Evolutionary conservation across 345 rosid species (phyloP).

Genomic region (Bruguiera gymnorhiza): DNA sequence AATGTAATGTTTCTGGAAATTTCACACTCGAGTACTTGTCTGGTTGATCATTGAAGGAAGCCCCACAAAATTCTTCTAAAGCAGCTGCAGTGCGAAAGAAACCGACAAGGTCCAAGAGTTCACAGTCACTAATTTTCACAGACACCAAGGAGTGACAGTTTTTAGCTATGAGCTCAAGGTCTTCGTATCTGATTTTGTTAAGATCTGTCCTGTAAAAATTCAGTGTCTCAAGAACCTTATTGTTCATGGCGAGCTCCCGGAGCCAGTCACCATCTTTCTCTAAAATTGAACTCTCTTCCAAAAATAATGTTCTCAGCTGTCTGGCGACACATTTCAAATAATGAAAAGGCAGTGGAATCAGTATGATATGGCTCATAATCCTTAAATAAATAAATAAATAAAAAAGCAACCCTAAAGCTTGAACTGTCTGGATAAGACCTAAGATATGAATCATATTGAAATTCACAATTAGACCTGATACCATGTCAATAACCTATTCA

Average conservation of each 20-base stretch:
- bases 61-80: slow-evolving; percentile 93
- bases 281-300: slow-evolving; percentile 73
- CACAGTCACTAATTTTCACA: slow-evolving; percentile 71
- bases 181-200: slow-evolving; percentile 41
- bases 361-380: background rate
- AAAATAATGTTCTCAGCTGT: slow-evolving; percentile 61
- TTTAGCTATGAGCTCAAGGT: slow-evolving; percentile 73
- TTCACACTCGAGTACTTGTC: slow-evolving; percentile 43
- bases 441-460: background rate
- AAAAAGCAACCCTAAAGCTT: background rate
- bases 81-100: slow-evolving; percentile 63
- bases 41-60: slow-evolving; percentile 52
- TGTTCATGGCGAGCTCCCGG: slow-evolving; percentile 74
- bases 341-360: background rate
- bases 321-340: slow-evolving; percentile 36
- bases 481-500: no score
- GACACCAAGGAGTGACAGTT: slow-evolving; percentile 67
- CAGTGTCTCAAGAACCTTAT: slow-evolving; percentile 66
- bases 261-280: slow-evolving; percentile 87
- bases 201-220: slow-evolving; percentile 87
- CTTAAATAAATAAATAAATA: no score
- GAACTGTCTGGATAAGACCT: background rate
- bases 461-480: no score
- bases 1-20: slow-evolving; percentile 61
- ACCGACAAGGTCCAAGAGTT: slow-evolving; percentile 61